Evolutionary conservation across 192 early-diverging fungal genomes (phyloP), one percentile per base, ranked within the genome.

Genomic region (Coemansia sp.): DNA sequence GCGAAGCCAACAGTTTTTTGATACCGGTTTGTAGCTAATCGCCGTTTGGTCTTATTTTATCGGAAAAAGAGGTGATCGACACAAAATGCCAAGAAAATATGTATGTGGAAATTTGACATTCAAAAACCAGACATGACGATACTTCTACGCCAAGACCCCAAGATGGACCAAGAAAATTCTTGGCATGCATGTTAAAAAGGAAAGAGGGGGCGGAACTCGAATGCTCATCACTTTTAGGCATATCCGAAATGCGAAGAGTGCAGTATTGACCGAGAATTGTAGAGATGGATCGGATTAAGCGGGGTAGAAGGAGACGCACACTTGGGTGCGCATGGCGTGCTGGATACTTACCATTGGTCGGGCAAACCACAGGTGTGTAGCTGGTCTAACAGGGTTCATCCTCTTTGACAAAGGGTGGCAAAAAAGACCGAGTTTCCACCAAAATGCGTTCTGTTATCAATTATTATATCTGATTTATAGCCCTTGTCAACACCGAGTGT

Each of bases 321-420:
- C 39, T 39, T 39, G 17, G 0, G 13, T 10, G 2, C 24, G 23
- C 17, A 4, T 27, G 24, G 24, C 13, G n/a, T 25, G 10, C 24
- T 23, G 43, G 17, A 3, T 55, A 37, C 53, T 55, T 42, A 43
- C 53, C 40, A 55, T 55, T 55, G 53, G 53, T 13, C 48, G 48
- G 27, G 48, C 13, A 50, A 50, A 50, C 48, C 48, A 50, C 48
- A 50, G 12, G 8, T 50, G 48, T 11, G 57, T 48, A 19, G 53
- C 34, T 30, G 48, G 48, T 50, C 48, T 23, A 18, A 19, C 10
- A 1, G 48, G 48, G 9, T 50, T 50, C 48, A 50, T 50, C 7
- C 12, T 23, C 8, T n/a, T 12, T 11, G 24, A 25, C 3, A 22
- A 22, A 48, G 13, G 19, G n/a, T n/a, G 9, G n/a, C 17, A 1